Evolutionary conservation across 805 yeast species (phyloP), one percentile per base, ranked within the genome.

Genomic region (Wickerhamiella kazuoi): DNA sequence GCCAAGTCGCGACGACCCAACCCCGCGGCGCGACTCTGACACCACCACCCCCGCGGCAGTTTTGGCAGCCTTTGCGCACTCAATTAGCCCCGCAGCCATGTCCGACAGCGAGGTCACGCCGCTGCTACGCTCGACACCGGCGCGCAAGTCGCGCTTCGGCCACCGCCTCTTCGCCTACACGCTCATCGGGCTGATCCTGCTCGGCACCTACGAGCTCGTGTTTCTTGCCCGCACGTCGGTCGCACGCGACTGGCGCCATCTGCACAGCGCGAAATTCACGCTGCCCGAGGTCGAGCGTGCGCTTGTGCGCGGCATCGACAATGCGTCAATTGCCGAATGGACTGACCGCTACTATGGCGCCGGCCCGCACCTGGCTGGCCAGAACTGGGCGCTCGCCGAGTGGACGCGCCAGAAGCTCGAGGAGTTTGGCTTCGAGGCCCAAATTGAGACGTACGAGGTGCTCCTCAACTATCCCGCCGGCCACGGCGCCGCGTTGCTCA

Each of bases 391-490:
- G 21, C 53, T 61, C 18, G 67, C 54, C 18, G 61, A 75, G 40
- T 79, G 74, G 69, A 76, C 86, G 2, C 60, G 62, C 21, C 61
- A 57, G 14, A 70, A 72, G 55, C 72, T 74, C 47, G 64, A 61
- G 37, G 76, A 72, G 46, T 77, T 62, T 48, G 87, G 87, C 1
- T 56, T 76, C 41, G 56, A 62, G 26, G 54, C 74, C 5, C 58
- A 56, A 21, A 60, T 75, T 38, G 81, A 72, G 46, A 57, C 69
- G 6, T 77, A 71, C 49, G 71, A 76, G 40, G 67, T 74, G n/a
- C 75, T 67, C 46, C 57, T 78, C 42, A 74, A 76, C 50, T 71
- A 71, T 47, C 90, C 87, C 2, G 54, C 65, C 1, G 71, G 67
- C 34, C 71, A 70, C 51, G 54, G 69, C 2, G 62, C 79, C 41